These are phyloP conservation scores for Pneumocystis wakefieldiae DNA, from an alignment of 1,139 yeast genomes.

Conservation along the genomic window DNA sequence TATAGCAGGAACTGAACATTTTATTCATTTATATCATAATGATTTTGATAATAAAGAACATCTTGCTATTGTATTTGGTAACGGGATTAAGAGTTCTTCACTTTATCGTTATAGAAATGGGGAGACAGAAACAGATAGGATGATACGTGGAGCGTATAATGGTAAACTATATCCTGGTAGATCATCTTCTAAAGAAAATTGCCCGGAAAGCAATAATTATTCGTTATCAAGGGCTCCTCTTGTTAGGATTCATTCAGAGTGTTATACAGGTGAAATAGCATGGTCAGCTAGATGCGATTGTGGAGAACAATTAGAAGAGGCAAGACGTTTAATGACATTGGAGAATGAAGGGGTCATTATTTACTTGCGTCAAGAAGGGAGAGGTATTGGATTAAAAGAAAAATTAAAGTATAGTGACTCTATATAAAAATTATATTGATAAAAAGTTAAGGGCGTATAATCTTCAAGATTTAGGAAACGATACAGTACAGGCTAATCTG, in stretches of 20 bases:
- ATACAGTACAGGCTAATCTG: constrained; percentile 91
- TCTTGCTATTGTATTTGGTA: constrained; percentile 92
- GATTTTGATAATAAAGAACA: constrained; percentile 85
- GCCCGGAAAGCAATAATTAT: constrained; percentile 16
- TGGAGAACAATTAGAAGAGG: constrained; percentile 97
- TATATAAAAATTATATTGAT: background rate
- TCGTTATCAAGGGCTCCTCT: constrained; percentile 28
- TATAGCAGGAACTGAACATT: constrained; percentile 84
- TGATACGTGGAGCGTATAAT: constrained; percentile 93
- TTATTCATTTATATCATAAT: constrained; percentile 75
- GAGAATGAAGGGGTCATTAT: constrained; percentile 88
- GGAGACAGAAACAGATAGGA: constrained; percentile 81
- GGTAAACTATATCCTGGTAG: constrained; percentile 86
- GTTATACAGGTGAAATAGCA: constrained; percentile 97
- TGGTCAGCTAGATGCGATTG: constrained; percentile 99
- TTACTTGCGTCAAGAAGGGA: constrained; percentile 91
- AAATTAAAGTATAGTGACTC: constrained; percentile 42
- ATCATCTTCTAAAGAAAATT: constrained; percentile 40
- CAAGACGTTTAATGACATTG: constrained; percentile 80
- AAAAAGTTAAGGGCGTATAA: constrained; percentile 49
- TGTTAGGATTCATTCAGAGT: constrained; percentile 86
- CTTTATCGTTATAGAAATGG: constrained; percentile 46
- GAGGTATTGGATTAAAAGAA: constrained; percentile 95
- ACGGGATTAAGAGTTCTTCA: constrained; percentile 64
- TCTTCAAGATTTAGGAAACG: constrained; percentile 93